These are phyloP conservation scores for Lactarius sp. DNA, from an alignment of 768 basidiomycete species.

Conservation along the genomic window DNA sequence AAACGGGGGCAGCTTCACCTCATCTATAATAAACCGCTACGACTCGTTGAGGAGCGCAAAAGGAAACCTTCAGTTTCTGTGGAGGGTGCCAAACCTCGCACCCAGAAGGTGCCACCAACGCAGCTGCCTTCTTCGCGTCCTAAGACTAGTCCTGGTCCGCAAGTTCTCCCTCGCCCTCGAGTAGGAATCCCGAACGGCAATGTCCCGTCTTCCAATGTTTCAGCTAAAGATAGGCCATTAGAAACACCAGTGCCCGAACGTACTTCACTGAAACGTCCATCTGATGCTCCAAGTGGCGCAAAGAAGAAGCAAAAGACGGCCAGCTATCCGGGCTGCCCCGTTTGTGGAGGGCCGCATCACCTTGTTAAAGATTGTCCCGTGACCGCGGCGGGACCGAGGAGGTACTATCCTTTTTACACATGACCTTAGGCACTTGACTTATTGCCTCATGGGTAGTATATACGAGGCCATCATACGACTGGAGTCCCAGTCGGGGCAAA, in stretches of 20 bases:
- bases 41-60: slow-evolving; percentile 39
- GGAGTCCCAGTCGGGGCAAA: slow-evolving; percentile 37
- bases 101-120: background rate
- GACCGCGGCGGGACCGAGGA: slow-evolving; percentile 47
- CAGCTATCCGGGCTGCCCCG: slow-evolving; percentile 37
- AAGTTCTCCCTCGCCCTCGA: background rate
- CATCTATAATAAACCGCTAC: slow-evolving; percentile 60
- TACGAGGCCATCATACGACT: slow-evolving; percentile 42
- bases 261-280: slow-evolving; percentile 31
- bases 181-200: background rate
- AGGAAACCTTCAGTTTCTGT: slow-evolving; percentile 15
- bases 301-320: slow-evolving; percentile 37
- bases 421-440: background rate
- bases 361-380: slow-evolving; percentile 57
- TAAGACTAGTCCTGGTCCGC: background rate
- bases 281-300: slow-evolving; percentile 23
- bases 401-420: slow-evolving; percentile 36
- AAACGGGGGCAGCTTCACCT: slow-evolving; percentile 51
- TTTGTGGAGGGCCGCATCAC: slow-evolving; percentile 43
- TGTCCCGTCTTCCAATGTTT: background rate
- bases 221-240: background rate
- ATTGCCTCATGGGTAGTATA: slow-evolving; percentile 34
- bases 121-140: slow-evolving; percentile 1
- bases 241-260: background rate
- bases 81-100: background rate